A percentile compares a stretch with the other conserved stretches of the same genome.
Conservation (phyloP, 129 eudicot species). For the Deinandra increscens region DNA sequence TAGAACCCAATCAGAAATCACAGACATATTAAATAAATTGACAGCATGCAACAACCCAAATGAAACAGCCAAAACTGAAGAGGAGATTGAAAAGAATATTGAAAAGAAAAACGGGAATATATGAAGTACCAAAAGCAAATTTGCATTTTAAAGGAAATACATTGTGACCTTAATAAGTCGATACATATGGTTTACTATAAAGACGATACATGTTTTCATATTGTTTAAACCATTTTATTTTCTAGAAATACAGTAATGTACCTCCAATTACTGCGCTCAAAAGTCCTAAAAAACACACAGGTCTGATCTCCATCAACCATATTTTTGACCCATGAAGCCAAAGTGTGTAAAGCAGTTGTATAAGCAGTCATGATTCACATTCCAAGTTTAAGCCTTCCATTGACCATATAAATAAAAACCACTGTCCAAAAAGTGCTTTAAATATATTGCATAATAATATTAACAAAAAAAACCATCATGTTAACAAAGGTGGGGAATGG, state of each 20-base stretch:
- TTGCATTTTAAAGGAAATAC: not conserved
- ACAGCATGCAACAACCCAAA: no score
- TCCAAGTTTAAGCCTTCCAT: slow-evolving; percentile 73
- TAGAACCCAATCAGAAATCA: no score
- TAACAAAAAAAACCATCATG: not conserved
- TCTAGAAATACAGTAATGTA: slow-evolving; percentile 22
- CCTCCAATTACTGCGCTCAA: slow-evolving; percentile 97
- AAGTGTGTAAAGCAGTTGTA: slow-evolving; percentile 62
- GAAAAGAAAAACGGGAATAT: no score
- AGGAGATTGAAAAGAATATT: no score
- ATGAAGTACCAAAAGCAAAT: not conserved
- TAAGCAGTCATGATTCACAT: slow-evolving; percentile 61
- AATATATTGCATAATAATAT: not conserved
- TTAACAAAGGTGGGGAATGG: not conserved
- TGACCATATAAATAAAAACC: slow-evolving; percentile 79
- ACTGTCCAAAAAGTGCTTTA: slow-evolving; percentile 41
- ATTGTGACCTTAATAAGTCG: slow-evolving; percentile 10
- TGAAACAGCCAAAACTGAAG: no score
- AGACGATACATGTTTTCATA: not conserved
- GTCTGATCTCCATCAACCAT: slow-evolving; percentile 63
- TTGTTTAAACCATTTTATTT: not conserved
- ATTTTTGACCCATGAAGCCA: slow-evolving; percentile 84
- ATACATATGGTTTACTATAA: not conserved
- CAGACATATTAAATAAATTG: no score
- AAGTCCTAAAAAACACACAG: slow-evolving; percentile 80